Evolutionary conservation across 331 rosid species (phyloP).

Genomic region (Cydonia oblonga): DNA sequence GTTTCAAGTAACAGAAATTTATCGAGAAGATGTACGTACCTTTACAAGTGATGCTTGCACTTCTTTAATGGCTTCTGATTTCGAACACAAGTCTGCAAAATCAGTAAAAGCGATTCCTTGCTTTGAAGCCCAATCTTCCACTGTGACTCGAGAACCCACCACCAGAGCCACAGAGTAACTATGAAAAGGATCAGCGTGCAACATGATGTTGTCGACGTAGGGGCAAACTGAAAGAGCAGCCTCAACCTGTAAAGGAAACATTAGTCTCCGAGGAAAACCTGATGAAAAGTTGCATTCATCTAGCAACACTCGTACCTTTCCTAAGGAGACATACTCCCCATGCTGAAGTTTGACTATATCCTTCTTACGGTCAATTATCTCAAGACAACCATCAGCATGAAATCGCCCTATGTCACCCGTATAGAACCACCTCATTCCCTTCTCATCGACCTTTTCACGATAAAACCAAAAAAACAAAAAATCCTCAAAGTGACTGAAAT

Average conservation of each 20-base stretch:
- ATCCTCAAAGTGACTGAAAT: neutral
- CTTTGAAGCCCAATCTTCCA: slow-evolving; percentile 74
- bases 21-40: slow-evolving; percentile 36
- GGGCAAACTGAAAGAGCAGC: slow-evolving; percentile 69
- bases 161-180: slow-evolving; percentile 84
- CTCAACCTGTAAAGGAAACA: slow-evolving; percentile 63
- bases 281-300: slow-evolving; percentile 5
- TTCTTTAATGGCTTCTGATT: slow-evolving; percentile 63
- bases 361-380: slow-evolving; percentile 90
- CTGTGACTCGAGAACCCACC: slow-evolving; percentile 48
- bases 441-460: slow-evolving; percentile 62
- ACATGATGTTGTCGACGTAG: slow-evolving; percentile 67
- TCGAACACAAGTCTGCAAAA: slow-evolving; percentile 51
- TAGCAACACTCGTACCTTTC: slow-evolving; percentile 52
- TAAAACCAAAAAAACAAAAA: neutral
- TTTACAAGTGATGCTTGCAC: slow-evolving; percentile 52
- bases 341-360: slow-evolving; percentile 97
- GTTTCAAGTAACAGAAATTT: slow-evolving; percentile 1
- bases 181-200: slow-evolving; percentile 88
- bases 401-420: slow-evolving; percentile 86
- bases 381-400: slow-evolving; percentile 89
- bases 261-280: slow-evolving; percentile 16
- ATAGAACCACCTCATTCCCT: slow-evolving; percentile 88
- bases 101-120: slow-evolving; percentile 52
- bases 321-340: slow-evolving; percentile 95